phyloP scores from a whole-genome alignment of 2,329 filamentous ascomycete genomes.

The Meredithiella fracta region DNA sequence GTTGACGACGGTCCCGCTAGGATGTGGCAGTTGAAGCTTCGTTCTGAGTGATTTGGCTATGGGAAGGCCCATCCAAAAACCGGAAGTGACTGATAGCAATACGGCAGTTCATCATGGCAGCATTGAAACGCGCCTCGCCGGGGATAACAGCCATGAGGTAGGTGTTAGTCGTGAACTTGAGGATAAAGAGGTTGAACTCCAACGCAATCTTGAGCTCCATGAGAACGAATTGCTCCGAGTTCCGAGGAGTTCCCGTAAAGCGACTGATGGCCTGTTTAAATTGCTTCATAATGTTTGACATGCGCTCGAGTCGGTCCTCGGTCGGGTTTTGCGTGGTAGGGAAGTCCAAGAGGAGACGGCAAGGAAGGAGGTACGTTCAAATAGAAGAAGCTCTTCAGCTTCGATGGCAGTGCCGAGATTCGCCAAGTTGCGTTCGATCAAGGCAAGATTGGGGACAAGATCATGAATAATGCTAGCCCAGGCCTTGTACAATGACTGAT shows the following conservation, averaged over 20 bases:
- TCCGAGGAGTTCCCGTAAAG: constrained; percentile 65
- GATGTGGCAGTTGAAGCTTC: constrained; percentile 9
- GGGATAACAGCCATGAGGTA: constrained; percentile 88
- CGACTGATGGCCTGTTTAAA: constrained; percentile 77
- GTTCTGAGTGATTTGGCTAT: constrained; percentile 3
- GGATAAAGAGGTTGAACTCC: constrained; percentile 83
- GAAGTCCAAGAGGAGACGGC: constrained; percentile 88
- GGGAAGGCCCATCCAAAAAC: constrained; percentile 37
- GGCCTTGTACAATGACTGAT: constrained; percentile 92
- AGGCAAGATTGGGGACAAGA: constrained; percentile 78
- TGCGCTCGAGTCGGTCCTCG: constrained; percentile 78
- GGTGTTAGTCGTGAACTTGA: constrained; percentile 92
- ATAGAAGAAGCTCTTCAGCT: constrained; percentile 84
- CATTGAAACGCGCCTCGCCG: constrained; percentile 80
- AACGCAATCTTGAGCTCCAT: constrained; percentile 64
- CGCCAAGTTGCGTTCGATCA: constrained; percentile 73
- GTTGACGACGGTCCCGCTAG: constrained; percentile 12
- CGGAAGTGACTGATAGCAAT: constrained; percentile 72
- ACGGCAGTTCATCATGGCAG: constrained; percentile 76
- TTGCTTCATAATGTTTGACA: constrained; percentile 95
- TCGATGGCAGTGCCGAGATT: constrained; percentile 73
- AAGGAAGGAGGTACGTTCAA: constrained; percentile 89
- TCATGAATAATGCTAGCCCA: constrained; percentile 98
- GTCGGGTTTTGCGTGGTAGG: constrained; percentile 63
- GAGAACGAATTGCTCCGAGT: constrained; percentile 63